Evolutionary conservation across 345 rosid species (phyloP).

Genomic region (Conringia planisiliqua): DNA sequence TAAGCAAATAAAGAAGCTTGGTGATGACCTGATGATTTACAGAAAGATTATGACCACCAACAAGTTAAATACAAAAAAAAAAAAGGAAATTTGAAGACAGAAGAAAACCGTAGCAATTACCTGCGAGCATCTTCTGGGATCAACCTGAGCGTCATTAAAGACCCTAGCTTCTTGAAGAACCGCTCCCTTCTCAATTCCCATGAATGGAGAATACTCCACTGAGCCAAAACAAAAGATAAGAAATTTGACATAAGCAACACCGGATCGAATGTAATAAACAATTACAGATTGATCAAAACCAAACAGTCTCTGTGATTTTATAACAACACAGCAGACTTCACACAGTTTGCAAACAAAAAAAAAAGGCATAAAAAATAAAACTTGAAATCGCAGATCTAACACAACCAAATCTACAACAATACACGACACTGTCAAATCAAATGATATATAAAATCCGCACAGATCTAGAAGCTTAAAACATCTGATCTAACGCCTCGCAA

Average conservation of each 20-base stretch:
- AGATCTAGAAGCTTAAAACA: slow-evolving; percentile 47
- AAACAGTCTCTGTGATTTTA: not conserved
- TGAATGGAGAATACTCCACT: slow-evolving; percentile 92
- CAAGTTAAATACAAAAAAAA: not conserved
- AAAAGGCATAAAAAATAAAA: not conserved
- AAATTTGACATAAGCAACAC: not conserved
- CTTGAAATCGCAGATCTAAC: slow-evolving; percentile 16
- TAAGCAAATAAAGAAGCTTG: slow-evolving; percentile 86
- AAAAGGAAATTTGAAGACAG: not conserved
- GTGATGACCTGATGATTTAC: slow-evolving; percentile 68
- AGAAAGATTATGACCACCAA: slow-evolving; percentile 9
- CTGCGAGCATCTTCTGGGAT: slow-evolving; percentile 97
- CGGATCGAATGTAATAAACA: slow-evolving; percentile 2
- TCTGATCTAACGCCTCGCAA: slow-evolving; percentile 33
- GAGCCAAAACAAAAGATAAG: not conserved
- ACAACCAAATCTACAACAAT: not conserved
- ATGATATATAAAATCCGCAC: slow-evolving; percentile 18
- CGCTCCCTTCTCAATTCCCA: slow-evolving; percentile 97
- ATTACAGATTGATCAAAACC: not conserved
- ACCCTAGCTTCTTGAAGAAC: slow-evolving; percentile 98
- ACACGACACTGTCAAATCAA: not conserved
- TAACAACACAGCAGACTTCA: not conserved
- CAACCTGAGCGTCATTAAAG: slow-evolving; percentile 97
- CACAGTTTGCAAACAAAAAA: not conserved
- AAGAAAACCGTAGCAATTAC: slow-evolving; percentile 32